Evolutionary conservation across 1,284 basidiomycete genomes (phyloP), one percentile per base, ranked within the genome.

Genomic region (Pseudozyma thailandica): DNA sequence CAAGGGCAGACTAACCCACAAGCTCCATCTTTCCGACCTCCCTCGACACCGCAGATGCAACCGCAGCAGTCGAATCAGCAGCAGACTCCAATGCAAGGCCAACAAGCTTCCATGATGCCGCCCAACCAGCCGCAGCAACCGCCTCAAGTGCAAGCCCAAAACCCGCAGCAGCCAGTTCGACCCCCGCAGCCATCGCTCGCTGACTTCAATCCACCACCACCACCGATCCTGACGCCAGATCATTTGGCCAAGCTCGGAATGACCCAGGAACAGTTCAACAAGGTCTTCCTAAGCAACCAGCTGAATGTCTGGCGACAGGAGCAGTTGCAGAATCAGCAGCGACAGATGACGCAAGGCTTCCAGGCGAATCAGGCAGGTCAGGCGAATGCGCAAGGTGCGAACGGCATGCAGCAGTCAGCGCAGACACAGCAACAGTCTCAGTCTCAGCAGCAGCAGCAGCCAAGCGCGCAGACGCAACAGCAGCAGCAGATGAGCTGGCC

Each of bases 211-310:
- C 72, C 72, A 18, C 58, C 63, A 45, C 68, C 68, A 15, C 62
- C 69, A 21, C 72, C 72, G n/a, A 55, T 59, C 31, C 52, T 74
- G 18, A 72, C 50, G 6, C 56, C 57, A 12, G 76, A 78, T 44
- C 62, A 78, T 21, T 59, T 76, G 25, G 65, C 64, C 23, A 64
- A 64, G 41, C 39, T 74, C 25, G 63, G 60, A 26, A 62, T 73
- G 64, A 65, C 65, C 18, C 68, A 72, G 30, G 72, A 76, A 33
- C 74, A 78, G 47, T 66, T 78, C 45, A 58, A 63, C 44, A 70
- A 70, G 52, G 69, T 53, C 18, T 72, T 64, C 63, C 50, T 72
- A 16, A 51, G 52, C 20, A 56, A 66, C 15, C 72, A 74, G 52
- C 58, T 70, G 35, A 72, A 62, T 27, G 50, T 38, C 23, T 74